Evolutionary conservation across 106 monocot species (phyloP).

Genomic region (Dendrobium nobile): DNA sequence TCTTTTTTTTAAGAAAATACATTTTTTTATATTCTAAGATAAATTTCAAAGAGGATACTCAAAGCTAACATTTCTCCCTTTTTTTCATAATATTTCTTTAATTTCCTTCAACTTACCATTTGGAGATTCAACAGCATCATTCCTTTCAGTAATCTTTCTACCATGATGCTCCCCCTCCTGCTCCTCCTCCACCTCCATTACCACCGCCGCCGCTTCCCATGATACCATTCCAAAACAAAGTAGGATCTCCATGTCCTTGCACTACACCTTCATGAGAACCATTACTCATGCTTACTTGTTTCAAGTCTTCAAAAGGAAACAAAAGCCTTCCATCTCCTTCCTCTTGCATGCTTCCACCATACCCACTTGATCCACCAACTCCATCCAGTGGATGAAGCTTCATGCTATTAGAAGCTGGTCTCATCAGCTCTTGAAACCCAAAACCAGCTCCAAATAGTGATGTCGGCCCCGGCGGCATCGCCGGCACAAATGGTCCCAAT

Average conservation of each 20-base stretch:
- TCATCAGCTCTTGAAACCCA: constrained; percentile 5
- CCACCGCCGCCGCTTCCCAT: constrained; percentile 23
- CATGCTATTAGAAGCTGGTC: background rate
- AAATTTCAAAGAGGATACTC: background rate
- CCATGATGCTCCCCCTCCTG: constrained; percentile 5
- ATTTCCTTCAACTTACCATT: background rate
- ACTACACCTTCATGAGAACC: constrained; percentile 13
- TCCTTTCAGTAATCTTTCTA: background rate
- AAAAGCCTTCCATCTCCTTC: constrained; percentile 7
- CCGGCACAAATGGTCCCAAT: background rate
- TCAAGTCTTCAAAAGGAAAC: constrained; percentile 23
- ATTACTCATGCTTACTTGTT: constrained; percentile 16
- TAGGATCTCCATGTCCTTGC: constrained; percentile 29
- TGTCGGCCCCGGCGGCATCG: background rate
- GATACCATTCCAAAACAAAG: constrained; percentile 42
- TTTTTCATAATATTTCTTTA: background rate
- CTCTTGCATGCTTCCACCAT: background rate
- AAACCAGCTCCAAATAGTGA: background rate
- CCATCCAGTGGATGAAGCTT: background rate
- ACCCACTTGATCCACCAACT: background rate
- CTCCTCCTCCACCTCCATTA: constrained; percentile 8
- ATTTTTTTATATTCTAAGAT: background rate
- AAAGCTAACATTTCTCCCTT: too few species aligned
- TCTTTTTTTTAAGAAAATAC: background rate
- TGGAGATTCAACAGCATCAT: background rate